Conservation (phyloP, 768 basidiomycete species). For the Galerina sulciceps region DNA sequence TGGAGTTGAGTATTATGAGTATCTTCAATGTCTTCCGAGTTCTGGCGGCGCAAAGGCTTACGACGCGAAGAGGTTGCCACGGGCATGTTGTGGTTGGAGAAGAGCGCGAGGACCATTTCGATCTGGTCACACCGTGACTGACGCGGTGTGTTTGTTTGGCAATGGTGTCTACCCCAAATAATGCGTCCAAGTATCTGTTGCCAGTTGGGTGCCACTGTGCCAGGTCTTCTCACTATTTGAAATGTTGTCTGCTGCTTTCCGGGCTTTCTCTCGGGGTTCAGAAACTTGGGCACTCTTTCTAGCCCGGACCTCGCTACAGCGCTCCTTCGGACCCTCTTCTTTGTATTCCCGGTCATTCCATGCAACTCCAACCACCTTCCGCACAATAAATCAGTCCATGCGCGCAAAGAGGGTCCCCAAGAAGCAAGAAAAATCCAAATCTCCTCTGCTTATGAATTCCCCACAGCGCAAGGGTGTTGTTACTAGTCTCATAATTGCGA, state of each 20-base stretch:
- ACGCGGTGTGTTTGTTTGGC: slow-evolving; percentile 43
- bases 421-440: slow-evolving; percentile 56
- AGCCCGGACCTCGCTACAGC: slow-evolving; percentile 17
- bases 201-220: no score
- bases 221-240: background rate
- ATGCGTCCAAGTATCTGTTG: background rate
- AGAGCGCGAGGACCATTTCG: slow-evolving; percentile 15
- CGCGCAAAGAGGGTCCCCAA: slow-evolving; percentile 67
- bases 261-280: slow-evolving; percentile 34
- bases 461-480: slow-evolving; percentile 95
- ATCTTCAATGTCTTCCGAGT: slow-evolving; percentile 67
- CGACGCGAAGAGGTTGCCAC: slow-evolving; percentile 43
- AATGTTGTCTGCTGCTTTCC: slow-evolving; percentile 45
- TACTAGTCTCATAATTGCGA: slow-evolving; percentile 75
- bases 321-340: slow-evolving; percentile 14
- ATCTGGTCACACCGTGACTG: no score
- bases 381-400: slow-evolving; percentile 89
- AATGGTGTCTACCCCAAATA: slow-evolving; percentile 26
- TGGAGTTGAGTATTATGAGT: slow-evolving; percentile 40
- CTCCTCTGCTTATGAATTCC: slow-evolving; percentile 79
- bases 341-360: slow-evolving; percentile 60
- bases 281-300: slow-evolving; percentile 31
- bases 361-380: slow-evolving; percentile 55
- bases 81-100: slow-evolving; percentile 36
- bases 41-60: slow-evolving; percentile 44